Evolutionary conservation across 148 eudicot species (phyloP).

Genomic region (Heliamphora exappendiculata): DNA sequence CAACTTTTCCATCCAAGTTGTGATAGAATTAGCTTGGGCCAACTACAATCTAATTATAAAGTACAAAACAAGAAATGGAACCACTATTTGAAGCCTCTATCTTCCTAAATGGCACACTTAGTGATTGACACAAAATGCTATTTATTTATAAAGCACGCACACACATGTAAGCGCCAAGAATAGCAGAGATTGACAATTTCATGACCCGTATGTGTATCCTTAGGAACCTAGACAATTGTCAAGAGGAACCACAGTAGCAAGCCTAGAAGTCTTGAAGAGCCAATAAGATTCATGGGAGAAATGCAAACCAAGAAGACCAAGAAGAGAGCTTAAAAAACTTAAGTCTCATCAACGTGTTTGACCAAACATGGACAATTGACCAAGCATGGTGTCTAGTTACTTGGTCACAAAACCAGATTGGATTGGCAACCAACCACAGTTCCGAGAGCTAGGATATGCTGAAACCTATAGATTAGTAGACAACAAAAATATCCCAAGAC

Average conservation of each 20-base stretch:
- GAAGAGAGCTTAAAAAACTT: too few species aligned
- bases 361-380: too few species aligned
- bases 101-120: background rate
- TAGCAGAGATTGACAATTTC: background rate
- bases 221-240: background rate
- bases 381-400: too few species aligned
- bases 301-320: background rate
- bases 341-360: too few species aligned
- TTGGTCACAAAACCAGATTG: too few species aligned
- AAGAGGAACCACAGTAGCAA: background rate
- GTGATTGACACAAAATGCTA: background rate
- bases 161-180: background rate
- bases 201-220: background rate
- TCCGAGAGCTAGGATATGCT: too few species aligned
- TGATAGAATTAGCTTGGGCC: background rate
- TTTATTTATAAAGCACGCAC: background rate
- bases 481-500: too few species aligned
- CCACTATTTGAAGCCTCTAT: conserved; percentile 1
- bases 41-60: background rate
- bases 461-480: too few species aligned
- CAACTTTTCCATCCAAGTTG: background rate
- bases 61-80: background rate
- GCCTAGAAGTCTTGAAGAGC: too few species aligned
- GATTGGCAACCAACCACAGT: too few species aligned
- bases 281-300: too few species aligned